These are phyloP conservation scores for Falciphora oryzae DNA, from an alignment of 2,329 filamentous ascomycete species.

Conservation along the genomic window DNA sequence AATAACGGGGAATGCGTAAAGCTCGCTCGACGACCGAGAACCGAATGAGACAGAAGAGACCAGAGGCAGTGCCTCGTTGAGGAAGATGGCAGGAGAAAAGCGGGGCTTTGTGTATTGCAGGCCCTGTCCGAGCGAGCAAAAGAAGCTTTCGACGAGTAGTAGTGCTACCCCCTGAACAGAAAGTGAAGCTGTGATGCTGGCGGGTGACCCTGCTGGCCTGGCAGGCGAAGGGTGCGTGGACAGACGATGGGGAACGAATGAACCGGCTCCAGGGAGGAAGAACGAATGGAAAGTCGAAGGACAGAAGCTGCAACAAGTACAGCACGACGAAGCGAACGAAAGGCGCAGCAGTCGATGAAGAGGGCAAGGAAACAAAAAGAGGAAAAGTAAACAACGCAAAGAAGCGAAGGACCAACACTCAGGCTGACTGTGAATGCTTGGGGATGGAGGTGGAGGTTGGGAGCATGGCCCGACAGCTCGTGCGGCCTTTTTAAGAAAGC, in stretches of 20 bases:
- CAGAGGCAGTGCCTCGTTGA: background rate
- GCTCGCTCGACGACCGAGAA: background rate
- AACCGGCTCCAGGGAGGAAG: background rate
- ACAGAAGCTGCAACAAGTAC: background rate
- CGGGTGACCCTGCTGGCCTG: background rate
- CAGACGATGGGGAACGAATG: background rate
- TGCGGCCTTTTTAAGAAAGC: background rate
- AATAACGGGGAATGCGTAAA: background rate
- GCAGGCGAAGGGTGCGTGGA: background rate
- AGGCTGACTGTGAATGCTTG: conserved; percentile 1
- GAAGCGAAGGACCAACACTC: background rate
- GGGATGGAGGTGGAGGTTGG: background rate
- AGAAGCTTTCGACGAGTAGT: background rate
- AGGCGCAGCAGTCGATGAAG: background rate
- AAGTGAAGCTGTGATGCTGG: background rate
- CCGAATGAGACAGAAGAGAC: background rate
- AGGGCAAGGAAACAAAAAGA: background rate
- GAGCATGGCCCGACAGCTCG: background rate
- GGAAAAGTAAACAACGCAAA: background rate
- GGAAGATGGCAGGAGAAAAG: background rate
- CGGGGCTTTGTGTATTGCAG: background rate
- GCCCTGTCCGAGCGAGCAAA: background rate
- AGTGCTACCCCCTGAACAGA: background rate
- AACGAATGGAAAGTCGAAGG: background rate
- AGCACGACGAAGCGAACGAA: background rate